Evolutionary conservation across 164 flowering plant species (phyloP).

Genomic region (Umbilicus rupestris): DNA sequence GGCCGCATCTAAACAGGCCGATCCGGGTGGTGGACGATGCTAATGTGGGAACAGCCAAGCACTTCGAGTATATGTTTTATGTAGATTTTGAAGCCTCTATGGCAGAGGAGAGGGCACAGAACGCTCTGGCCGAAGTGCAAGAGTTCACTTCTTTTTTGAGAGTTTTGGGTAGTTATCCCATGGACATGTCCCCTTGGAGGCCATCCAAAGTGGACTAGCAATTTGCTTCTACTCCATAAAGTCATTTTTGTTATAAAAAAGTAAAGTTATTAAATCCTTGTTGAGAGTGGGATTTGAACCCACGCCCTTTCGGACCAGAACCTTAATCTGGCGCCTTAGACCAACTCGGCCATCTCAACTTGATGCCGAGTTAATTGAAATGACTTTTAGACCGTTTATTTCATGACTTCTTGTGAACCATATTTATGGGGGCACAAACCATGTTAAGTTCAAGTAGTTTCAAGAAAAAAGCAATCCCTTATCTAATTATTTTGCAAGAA

Average conservation of each 20-base stretch:
- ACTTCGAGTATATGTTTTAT: conserved; percentile 67
- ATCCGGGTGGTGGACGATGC: conserved; percentile 53
- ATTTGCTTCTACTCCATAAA: background rate
- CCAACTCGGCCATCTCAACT: conserved; percentile 98
- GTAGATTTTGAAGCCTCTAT: conserved; percentile 63
- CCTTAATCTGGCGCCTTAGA: conserved; percentile 99
- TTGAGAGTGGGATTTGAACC: conserved; percentile 98
- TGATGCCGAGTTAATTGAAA: background rate
- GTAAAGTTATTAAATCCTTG: too few relatives aligned
- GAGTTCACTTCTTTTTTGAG: conserved; percentile 63
- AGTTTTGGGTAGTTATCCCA: conserved; percentile 33
- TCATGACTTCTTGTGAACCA: too few relatives aligned
- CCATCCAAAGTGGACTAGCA: background rate
- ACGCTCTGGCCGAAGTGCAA: conserved; percentile 60
- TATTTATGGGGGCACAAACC: too few relatives aligned
- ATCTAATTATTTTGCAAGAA: background rate
- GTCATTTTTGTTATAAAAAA: background rate
- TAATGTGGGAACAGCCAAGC: conserved; percentile 57
- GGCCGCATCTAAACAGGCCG: conserved; percentile 58
- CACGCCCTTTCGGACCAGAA: conserved; percentile 99
- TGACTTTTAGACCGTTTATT: background rate
- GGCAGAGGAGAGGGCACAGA: conserved; percentile 64
- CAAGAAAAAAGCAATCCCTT: background rate
- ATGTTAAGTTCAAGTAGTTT: background rate
- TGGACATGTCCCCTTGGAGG: conserved; percentile 4